Conservation (phyloP, 23 red algal genomes). For the Gracilaria caudata region DNA sequence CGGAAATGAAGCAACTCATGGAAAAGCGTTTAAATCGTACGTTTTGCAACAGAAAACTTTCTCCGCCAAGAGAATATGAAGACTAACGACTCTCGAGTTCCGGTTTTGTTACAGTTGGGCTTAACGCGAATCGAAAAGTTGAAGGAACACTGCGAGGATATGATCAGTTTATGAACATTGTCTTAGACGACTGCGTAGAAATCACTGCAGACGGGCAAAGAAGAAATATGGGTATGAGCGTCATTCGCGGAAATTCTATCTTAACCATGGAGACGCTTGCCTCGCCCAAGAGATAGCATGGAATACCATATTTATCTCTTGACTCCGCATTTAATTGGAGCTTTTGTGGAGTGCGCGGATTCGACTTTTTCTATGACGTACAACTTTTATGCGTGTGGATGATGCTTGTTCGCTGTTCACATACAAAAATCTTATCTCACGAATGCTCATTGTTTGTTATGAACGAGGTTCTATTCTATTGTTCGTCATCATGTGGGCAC, state of each 20-base stretch:
- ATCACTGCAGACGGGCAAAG: conserved; percentile 29
- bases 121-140: conserved; percentile 84
- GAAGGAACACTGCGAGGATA: conserved; percentile 88
- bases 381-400: too few species aligned
- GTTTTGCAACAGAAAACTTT: background rate
- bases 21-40: conserved; percentile 60
- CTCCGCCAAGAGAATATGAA: background rate
- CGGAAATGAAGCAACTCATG: conserved; percentile 76
- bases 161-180: conserved; percentile 95
- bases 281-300: background rate
- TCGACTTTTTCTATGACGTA: too few species aligned
- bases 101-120: conserved; percentile 46
- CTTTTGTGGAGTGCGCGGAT: too few species aligned
- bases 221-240: conserved; percentile 60
- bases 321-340: background rate
- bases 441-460: background rate
- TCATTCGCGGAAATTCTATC: conserved; percentile 75
- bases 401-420: too few species aligned
- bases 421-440: too few species aligned
- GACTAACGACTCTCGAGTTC: background rate
- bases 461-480: background rate
- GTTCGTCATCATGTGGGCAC: too few species aligned
- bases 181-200: conserved; percentile 78
- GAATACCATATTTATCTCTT: background rate
- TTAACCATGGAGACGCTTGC: conserved; percentile 59